Conservation (phyloP, 768 basidiomycete genomes). For the Lactarius deliciosus region DNA sequence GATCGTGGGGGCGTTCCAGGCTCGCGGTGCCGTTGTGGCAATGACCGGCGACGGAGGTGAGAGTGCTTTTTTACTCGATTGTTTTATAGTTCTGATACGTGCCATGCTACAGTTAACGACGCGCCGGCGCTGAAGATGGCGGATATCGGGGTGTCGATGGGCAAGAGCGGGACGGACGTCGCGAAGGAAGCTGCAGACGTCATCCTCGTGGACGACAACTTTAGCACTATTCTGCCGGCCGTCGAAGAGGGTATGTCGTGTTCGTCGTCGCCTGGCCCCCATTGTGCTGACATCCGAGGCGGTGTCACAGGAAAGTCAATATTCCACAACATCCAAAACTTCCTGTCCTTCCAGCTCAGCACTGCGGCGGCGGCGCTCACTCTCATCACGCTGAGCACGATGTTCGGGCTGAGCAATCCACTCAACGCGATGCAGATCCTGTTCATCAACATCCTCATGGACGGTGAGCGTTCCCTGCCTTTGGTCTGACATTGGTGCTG, state of each 20-base stretch:
- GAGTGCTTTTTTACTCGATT: constrained; percentile 36
- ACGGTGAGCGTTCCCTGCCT: constrained; percentile 53
- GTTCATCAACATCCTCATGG: constrained; percentile 99
- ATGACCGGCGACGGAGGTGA: constrained; percentile 97
- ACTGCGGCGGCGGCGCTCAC: constrained; percentile 95
- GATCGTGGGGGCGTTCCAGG: constrained; percentile 92
- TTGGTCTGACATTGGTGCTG: background rate
- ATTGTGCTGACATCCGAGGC: constrained; percentile 17
- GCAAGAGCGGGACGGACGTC: constrained; percentile 97
- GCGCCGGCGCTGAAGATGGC: constrained; percentile 97
- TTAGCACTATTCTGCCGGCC: constrained; percentile 90
- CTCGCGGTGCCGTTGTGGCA: constrained; percentile 85
- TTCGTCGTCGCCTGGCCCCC: background rate
- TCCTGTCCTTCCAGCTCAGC: constrained; percentile 94
- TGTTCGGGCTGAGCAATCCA: constrained; percentile 87
- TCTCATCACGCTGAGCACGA: constrained; percentile 92
- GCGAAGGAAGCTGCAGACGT: constrained; percentile 98
- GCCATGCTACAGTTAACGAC: constrained; percentile 69
- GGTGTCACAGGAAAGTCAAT: constrained; percentile 78
- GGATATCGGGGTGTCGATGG: constrained; percentile 97
- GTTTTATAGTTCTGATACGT: background rate
- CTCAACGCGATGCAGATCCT: constrained; percentile 98
- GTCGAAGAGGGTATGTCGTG: constrained; percentile 78
- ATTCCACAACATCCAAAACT: constrained; percentile 99
- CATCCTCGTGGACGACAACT: constrained; percentile 97